Percentiles rank a stretch among this genome's conserved stretches.
Conservation (phyloP, 176 grass and related monocot genomes). For the Hyparrhenia diplandra region DNA sequence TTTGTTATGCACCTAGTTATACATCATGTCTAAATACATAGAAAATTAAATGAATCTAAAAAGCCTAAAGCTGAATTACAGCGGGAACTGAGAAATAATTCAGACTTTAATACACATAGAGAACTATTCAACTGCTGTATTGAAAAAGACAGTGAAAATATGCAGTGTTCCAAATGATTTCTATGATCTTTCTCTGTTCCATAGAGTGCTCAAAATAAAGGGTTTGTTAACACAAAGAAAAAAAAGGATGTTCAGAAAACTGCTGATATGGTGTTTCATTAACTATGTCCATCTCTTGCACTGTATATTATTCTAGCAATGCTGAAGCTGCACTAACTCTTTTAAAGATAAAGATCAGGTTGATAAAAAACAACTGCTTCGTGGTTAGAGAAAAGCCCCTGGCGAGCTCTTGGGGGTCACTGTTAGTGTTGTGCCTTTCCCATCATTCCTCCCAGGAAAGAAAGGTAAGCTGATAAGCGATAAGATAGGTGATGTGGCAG, state of each 20-base stretch:
- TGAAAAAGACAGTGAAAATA: background rate
- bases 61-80: no score
- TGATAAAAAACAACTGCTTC: conserved; percentile 8
- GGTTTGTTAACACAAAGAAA: no score
- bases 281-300: background rate
- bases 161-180: background rate
- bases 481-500: conserved; percentile 28
- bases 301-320: background rate
- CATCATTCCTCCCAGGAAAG: conserved; percentile 18
- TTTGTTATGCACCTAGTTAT: no score
- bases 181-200: background rate
- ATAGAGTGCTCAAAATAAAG: background rate
- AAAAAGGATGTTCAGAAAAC: background rate
- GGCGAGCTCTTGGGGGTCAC: conserved; percentile 1
- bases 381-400: background rate
- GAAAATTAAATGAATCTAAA: no score
- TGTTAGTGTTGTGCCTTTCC: conserved; percentile 1
- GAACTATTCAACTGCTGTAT: background rate
- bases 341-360: background rate
- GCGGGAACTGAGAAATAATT: no score
- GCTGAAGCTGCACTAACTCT: conserved; percentile 1
- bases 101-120: no score
- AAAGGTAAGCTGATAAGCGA: conserved; percentile 22
- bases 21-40: no score
- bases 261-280: background rate